A percentile compares a stretch with the other conserved stretches of the same genome.
phyloP scores from a whole-genome alignment of 106 monocot genomes.

The Narthecium ossifragum region DNA sequence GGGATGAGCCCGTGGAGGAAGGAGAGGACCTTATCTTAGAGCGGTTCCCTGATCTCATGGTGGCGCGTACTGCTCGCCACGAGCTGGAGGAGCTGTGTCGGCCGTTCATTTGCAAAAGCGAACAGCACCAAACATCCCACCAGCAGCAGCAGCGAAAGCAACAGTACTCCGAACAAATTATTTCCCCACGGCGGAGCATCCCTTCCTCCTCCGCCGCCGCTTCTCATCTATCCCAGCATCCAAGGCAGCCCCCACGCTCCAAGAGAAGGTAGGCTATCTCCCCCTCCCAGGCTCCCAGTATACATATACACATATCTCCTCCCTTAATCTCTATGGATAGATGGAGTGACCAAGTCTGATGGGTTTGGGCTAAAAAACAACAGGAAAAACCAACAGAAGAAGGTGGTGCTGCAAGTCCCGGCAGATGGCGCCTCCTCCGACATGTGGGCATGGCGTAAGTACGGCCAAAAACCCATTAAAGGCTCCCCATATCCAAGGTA shows the following conservation, averaged over 20 bases:
- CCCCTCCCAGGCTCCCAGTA: background rate
- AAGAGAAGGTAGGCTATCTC: constrained; percentile 4
- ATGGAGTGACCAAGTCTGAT: background rate
- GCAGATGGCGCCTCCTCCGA: constrained; percentile 3
- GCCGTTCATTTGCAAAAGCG: constrained; percentile 1
- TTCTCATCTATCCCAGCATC: background rate
- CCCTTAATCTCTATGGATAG: no score
- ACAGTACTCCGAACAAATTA: background rate
- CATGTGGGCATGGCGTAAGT: constrained; percentile 16
- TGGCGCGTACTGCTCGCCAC: background rate
- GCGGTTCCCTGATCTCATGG: background rate
- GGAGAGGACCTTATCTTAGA: background rate
- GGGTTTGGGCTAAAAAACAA: background rate
- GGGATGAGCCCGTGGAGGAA: background rate
- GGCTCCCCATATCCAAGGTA: constrained; percentile 12
- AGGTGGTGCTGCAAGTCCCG: constrained; percentile 1
- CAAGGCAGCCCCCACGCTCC: background rate
- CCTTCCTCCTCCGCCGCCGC: background rate
- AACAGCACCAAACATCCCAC: background rate
- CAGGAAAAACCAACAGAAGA: constrained; percentile 11
- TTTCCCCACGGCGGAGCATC: background rate
- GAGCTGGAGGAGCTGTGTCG: constrained; percentile 7
- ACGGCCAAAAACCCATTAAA: constrained; percentile 14
- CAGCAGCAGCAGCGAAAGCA: background rate
- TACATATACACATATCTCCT: background rate